A percentile compares a stretch with the other conserved stretches of the same genome.
Conservation (phyloP, 2,329 filamentous ascomycete species). For the Stylonectria norvegica region DNA sequence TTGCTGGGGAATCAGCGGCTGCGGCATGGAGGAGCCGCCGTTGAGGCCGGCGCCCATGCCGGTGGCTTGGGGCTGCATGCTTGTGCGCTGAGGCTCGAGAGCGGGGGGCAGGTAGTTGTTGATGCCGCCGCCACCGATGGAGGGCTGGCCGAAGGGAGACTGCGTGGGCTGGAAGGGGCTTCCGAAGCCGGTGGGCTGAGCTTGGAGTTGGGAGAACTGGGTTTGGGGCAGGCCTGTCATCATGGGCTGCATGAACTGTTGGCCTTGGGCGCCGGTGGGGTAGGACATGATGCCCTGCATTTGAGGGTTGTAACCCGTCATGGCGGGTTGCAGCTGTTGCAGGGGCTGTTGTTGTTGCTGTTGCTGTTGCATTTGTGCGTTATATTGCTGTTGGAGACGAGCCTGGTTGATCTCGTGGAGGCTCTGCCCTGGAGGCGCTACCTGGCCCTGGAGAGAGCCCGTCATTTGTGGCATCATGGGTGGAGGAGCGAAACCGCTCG, state of each 20-base stretch:
- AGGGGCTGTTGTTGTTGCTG: conserved; percentile 40
- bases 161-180: conserved; percentile 45
- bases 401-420: conserved; percentile 68
- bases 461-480: conserved; percentile 83
- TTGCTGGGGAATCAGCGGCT: conserved; percentile 19
- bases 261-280: conserved; percentile 29
- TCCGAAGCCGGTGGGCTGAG: conserved; percentile 64
- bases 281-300: conserved; percentile 39
- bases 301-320: conserved; percentile 36
- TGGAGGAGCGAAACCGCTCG: conserved; percentile 68
- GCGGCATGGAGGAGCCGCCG: conserved; percentile 41
- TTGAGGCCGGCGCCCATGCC: conserved; percentile 48
- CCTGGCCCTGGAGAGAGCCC: conserved; percentile 58
- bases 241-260: conserved; percentile 46
- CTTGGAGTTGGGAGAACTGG: conserved; percentile 49
- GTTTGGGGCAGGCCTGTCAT: conserved; percentile 44
- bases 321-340: conserved; percentile 34
- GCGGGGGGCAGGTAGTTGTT: conserved; percentile 59
- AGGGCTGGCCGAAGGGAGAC: conserved; percentile 42
- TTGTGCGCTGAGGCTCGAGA: conserved; percentile 59
- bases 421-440: conserved; percentile 73
- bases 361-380: conserved; percentile 44
- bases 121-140: conserved; percentile 44
- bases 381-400: conserved; percentile 60
- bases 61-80: conserved; percentile 50